Evolutionary conservation across 306 rosid genomes (phyloP).

Genomic region (Acacia crassicarpa): DNA sequence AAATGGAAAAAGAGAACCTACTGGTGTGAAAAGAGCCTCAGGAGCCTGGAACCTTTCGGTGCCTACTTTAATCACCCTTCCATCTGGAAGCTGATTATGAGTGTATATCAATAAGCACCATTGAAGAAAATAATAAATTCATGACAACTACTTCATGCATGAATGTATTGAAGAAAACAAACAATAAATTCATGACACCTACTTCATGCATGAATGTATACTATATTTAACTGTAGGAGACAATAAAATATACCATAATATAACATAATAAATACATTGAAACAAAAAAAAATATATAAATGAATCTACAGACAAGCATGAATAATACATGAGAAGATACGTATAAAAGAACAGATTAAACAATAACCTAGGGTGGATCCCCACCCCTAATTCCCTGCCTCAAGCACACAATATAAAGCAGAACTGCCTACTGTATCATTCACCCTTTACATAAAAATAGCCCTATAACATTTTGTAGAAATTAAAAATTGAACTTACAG

Average conservation of each 20-base stretch:
- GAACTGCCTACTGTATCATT: conserved; percentile 25
- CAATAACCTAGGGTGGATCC: conserved; percentile 9
- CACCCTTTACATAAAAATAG: conserved; percentile 14
- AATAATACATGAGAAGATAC: conserved; percentile 19
- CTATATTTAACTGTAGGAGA: neutral
- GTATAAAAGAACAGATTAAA: conserved; percentile 9
- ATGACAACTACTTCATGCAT: too few relatives aligned
- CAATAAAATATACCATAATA: neutral
- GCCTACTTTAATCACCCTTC: conserved; percentile 98
- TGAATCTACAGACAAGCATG: conserved; percentile 17
- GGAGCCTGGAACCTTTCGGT: conserved; percentile 99
- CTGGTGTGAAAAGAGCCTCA: conserved; percentile 98
- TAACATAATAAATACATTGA: conserved; percentile 16
- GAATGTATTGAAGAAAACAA: conserved; percentile 23
- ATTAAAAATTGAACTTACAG: conserved; percentile 59
- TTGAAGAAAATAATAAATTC: conserved; percentile 17
- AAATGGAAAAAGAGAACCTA: conserved; percentile 41
- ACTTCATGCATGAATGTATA: conserved; percentile 9
- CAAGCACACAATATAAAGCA: conserved; percentile 22
- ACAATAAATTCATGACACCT: neutral
- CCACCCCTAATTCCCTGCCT: conserved; percentile 3
- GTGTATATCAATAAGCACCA: conserved; percentile 23
- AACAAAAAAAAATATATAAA: neutral
- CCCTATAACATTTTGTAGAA: conserved; percentile 17
- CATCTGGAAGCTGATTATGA: conserved; percentile 90